phyloP scores from a whole-genome alignment of 176 grass and related monocot genomes.

The Chrysopogon serrulatus region DNA sequence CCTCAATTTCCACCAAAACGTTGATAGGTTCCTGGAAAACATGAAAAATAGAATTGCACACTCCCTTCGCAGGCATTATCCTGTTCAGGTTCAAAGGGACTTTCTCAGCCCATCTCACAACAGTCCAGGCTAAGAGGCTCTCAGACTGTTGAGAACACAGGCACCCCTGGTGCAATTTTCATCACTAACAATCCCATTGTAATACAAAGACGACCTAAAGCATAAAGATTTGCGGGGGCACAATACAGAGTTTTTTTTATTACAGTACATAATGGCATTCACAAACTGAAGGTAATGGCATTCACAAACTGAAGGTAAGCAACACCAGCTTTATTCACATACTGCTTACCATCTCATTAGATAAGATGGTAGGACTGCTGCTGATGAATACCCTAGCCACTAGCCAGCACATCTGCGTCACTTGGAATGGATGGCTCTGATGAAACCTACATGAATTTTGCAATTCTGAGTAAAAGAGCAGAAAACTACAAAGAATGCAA shows the following conservation, averaged over 20 bases:
- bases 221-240: constrained; percentile 11
- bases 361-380: constrained; percentile 32
- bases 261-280: constrained; percentile 42
- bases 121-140: constrained; percentile 29
- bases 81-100: constrained; percentile 99
- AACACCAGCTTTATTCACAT: constrained; percentile 63
- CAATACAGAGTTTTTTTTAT: constrained; percentile 52
- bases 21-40: constrained; percentile 56
- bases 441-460: constrained; percentile 34
- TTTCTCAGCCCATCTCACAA: constrained; percentile 90
- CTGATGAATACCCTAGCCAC: not conserved
- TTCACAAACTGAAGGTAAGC: constrained; percentile 36
- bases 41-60: constrained; percentile 79
- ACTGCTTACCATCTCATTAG: constrained; percentile 80
- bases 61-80: constrained; percentile 99
- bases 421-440: not conserved
- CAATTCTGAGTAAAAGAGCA: not conserved
- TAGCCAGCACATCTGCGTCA: constrained; percentile 4
- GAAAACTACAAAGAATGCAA: not conserved
- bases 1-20: constrained; percentile 20
- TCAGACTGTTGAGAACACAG: constrained; percentile 52
- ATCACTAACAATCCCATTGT: constrained; percentile 60
- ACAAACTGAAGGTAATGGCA: constrained; percentile 39
- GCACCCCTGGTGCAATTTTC: constrained; percentile 97
- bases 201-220: not conserved